phyloP scores from a whole-genome alignment of 768 basidiomycete species.

The Sistotremastrum suecicum region DNA sequence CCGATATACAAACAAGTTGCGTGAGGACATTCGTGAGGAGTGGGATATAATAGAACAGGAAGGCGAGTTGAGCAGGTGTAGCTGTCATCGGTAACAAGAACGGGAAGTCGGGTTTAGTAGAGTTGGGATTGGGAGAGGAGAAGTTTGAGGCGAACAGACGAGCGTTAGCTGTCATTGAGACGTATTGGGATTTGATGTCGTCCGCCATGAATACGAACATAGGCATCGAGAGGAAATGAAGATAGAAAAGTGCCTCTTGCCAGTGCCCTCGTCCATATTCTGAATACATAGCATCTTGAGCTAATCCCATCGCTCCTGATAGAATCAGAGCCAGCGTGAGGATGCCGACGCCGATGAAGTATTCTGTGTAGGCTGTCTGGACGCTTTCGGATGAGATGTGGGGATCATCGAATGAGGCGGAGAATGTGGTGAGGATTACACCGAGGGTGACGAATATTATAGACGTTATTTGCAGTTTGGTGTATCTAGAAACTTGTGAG shows the following conservation, averaged over 20 bases:
- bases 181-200: conserved; percentile 36
- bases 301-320: conserved; percentile 67
- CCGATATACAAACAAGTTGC: conserved; percentile 72
- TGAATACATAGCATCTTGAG: conserved; percentile 68
- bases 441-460: conserved; percentile 74
- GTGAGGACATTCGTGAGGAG: conserved; percentile 69
- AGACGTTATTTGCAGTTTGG: conserved; percentile 46
- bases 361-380: conserved; percentile 22
- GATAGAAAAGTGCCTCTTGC: conserved; percentile 89
- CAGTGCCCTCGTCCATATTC: conserved; percentile 37
- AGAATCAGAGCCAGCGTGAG: conserved; percentile 67
- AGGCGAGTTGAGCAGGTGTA: conserved; percentile 18
- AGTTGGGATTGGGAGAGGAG: not conserved
- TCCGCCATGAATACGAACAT: conserved; percentile 52
- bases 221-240: conserved; percentile 68
- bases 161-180: conserved; percentile 28
- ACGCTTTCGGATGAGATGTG: conserved; percentile 1
- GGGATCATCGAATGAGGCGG: conserved; percentile 34
- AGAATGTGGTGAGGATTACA: conserved; percentile 68
- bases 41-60: conserved; percentile 50
- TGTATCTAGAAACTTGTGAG: conserved; percentile 37
- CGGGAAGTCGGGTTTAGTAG: conserved; percentile 2
- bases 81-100: conserved; percentile 6
- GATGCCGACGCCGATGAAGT: conserved; percentile 58
- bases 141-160: no score